These are phyloP conservation scores for Miamiensis avidus DNA, from an alignment of 169 alveolate species.

Conservation along the genomic window DNA sequence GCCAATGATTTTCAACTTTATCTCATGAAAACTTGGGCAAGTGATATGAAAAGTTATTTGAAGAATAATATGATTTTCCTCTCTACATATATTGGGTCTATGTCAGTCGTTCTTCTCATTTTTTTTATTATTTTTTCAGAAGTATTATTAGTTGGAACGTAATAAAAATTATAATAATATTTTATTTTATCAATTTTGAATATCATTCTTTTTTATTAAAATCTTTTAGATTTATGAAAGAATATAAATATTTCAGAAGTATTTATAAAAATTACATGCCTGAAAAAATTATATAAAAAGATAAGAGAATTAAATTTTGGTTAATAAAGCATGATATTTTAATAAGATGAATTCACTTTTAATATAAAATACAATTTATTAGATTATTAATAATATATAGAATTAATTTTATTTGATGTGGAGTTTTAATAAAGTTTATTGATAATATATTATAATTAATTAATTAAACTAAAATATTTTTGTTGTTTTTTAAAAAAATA, in stretches of 20 bases:
- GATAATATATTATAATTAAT: too few species aligned
- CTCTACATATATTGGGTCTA: neutral
- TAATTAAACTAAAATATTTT: too few species aligned
- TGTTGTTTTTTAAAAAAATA: too few species aligned
- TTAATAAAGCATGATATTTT: constrained; percentile 16
- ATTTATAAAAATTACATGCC: constrained; percentile 31
- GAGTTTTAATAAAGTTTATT: too few species aligned
- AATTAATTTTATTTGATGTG: too few species aligned
- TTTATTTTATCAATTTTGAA: too few species aligned
- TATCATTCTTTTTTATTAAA: too few species aligned
- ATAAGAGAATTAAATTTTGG: constrained; percentile 23
- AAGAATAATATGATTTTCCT: neutral
- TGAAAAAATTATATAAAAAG: constrained; percentile 14
- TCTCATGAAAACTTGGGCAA: constrained; percentile 4
- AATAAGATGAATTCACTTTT: too few species aligned
- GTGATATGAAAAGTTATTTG: constrained; percentile 5
- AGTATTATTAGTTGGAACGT: constrained; percentile 3
- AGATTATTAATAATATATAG: neutral
- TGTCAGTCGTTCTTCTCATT: neutral
- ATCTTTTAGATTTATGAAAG: neutral
- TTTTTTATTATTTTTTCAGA: neutral
- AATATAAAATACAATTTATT: too few species aligned
- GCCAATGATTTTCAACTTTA: neutral
- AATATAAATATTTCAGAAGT: constrained; percentile 21
- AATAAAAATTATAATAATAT: too few species aligned